A percentile compares a stretch with the other conserved stretches of the same genome.
Evolutionary conservation across 495 filamentous ascomycete species (phyloP).

Genomic region (Penicillium cosmopolitanum): DNA sequence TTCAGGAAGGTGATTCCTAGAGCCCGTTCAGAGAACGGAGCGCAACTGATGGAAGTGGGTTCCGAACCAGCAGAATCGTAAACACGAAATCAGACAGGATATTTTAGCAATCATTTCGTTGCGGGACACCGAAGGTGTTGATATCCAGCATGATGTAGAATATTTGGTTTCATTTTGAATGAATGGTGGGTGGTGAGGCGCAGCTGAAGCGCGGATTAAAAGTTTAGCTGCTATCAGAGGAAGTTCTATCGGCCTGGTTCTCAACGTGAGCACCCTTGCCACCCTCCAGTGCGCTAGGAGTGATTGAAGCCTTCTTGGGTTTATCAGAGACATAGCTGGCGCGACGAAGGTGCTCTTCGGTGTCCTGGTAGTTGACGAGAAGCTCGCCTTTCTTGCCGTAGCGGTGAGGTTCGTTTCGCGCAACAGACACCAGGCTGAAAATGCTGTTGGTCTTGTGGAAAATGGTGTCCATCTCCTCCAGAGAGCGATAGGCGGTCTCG

Average conservation of each 20-base stretch:
- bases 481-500: constrained; percentile 71
- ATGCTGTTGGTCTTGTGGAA: constrained; percentile 60
- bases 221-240: constrained; percentile 19
- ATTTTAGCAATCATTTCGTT: constrained; percentile 6
- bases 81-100: constrained; percentile 1
- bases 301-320: constrained; percentile 18
- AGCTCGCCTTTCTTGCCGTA: constrained; percentile 72
- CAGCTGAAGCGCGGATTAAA: background rate
- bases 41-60: background rate
- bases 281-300: constrained; percentile 24
- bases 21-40: no score
- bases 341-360: constrained; percentile 46
- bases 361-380: constrained; percentile 62
- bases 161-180: background rate
- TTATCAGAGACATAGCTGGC: constrained; percentile 34
- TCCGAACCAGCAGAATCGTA: constrained; percentile 15
- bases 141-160: background rate
- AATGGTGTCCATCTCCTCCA: constrained; percentile 75
- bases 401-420: constrained; percentile 60
- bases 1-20: background rate
- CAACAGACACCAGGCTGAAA: constrained; percentile 62
- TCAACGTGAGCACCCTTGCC: constrained; percentile 31
- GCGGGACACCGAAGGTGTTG: background rate
- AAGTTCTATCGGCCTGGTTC: constrained; percentile 18
- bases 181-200: background rate